These are phyloP conservation scores for Echinochloa phyllopogon DNA, from an alignment of 176 grass and related monocot species.

Conservation along the genomic window DNA sequence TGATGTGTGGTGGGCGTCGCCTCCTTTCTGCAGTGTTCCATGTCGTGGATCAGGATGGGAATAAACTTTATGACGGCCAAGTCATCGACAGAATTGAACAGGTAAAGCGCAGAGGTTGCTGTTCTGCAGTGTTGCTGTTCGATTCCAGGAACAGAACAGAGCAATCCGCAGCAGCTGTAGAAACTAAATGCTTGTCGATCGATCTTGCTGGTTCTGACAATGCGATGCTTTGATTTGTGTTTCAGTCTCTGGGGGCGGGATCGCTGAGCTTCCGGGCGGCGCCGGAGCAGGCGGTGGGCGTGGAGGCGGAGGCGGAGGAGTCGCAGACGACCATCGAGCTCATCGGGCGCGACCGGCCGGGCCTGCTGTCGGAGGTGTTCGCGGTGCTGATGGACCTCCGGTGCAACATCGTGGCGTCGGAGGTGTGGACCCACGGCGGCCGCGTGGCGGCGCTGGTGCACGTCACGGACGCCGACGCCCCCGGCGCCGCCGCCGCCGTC, in stretches of 20 bases:
- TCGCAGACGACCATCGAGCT: conserved; percentile 74
- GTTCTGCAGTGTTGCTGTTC: not conserved
- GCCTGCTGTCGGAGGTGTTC: conserved; percentile 89
- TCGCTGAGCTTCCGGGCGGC: conserved; percentile 57
- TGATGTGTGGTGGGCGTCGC: conserved; percentile 21
- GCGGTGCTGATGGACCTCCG: conserved; percentile 79
- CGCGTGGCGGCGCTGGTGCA: conserved; percentile 78
- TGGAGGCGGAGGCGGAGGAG: conserved; percentile 46
- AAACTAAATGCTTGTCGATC: too few relatives aligned
- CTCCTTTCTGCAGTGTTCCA: conserved; percentile 81
- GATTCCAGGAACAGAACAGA: conserved; percentile 30
- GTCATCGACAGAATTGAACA: conserved; percentile 83
- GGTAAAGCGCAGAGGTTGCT: conserved; percentile 42
- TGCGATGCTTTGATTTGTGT: not conserved
- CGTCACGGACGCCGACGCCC: conserved; percentile 64
- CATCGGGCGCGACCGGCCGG: conserved; percentile 71
- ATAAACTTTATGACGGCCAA: conserved; percentile 77
- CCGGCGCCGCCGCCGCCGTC: conserved; percentile 40
- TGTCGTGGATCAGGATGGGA: conserved; percentile 88
- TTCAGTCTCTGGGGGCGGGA: conserved; percentile 76
- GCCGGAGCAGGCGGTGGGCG: conserved; percentile 49
- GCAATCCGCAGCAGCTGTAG: not conserved
- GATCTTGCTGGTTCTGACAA: not conserved
- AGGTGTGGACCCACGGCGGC: conserved; percentile 86
- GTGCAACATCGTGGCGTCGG: conserved; percentile 79